Evolutionary conservation across 345 rosid genomes (phyloP).

Genomic region (Stellera chamaejasme): DNA sequence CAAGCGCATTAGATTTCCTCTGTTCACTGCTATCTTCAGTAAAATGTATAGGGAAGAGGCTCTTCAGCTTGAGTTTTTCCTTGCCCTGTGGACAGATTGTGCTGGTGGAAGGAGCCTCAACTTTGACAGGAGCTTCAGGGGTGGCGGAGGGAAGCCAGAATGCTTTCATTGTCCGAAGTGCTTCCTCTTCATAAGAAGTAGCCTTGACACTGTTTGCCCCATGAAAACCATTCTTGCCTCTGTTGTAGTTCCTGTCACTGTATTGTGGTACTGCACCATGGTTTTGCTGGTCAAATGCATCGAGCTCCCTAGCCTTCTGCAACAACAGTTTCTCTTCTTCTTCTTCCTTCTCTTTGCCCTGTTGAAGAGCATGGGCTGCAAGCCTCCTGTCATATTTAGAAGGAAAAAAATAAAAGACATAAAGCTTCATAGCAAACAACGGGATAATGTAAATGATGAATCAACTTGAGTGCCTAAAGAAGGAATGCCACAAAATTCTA

Average conservation of each 20-base stretch:
- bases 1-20: slow-evolving; percentile 42
- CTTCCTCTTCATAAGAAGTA: slow-evolving; percentile 90
- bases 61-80: slow-evolving; percentile 81
- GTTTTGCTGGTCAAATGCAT: slow-evolving; percentile 95
- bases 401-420: slow-evolving; percentile 5
- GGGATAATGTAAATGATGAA: not conserved
- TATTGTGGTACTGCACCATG: slow-evolving; percentile 89
- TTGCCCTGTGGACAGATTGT: slow-evolving; percentile 87
- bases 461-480: too few relatives aligned
- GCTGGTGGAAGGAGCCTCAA: slow-evolving; percentile 52
- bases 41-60: slow-evolving; percentile 63
- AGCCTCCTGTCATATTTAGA: slow-evolving; percentile 40
- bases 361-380: slow-evolving; percentile 61
- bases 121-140: slow-evolving; percentile 78
- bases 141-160: slow-evolving; percentile 99
- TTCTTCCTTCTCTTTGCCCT: slow-evolving; percentile 77
- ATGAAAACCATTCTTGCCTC: slow-evolving; percentile 81
- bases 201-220: slow-evolving; percentile 95
- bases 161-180: slow-evolving; percentile 95
- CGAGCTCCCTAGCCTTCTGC: slow-evolving; percentile 78
- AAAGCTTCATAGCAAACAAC: slow-evolving; percentile 4
- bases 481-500: too few relatives aligned
- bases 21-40: slow-evolving; percentile 65
- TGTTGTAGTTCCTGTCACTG: slow-evolving; percentile 53
- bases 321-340: slow-evolving; percentile 61